Evolutionary conservation across 1,139 yeast genomes (phyloP).

Genomic region (Blastobotrys apis): DNA sequence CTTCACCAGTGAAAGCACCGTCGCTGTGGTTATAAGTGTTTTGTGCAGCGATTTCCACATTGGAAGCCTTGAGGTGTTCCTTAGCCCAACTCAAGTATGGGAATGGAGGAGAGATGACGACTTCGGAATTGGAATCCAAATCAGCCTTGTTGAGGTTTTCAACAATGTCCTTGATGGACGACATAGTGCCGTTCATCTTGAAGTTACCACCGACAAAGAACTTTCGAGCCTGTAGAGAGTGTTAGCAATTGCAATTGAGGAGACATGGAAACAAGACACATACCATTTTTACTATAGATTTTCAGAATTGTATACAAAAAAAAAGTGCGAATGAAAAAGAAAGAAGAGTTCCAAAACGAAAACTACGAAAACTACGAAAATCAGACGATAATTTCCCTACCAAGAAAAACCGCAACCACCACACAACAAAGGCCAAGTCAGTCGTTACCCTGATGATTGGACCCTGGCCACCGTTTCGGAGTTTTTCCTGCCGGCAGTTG

Average conservation of each 20-base stretch:
- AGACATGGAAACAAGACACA: not conserved
- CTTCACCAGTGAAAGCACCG: constrained; percentile 99
- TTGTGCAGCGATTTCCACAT: constrained; percentile 83
- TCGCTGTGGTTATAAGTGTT: constrained; percentile 80
- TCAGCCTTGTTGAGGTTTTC: constrained; percentile 75
- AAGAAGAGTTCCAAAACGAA: not conserved
- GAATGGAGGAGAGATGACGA: constrained; percentile 94
- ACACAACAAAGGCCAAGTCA: no score
- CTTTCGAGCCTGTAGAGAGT: constrained; percentile 62
- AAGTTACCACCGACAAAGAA: constrained; percentile 96
- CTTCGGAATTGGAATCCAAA: constrained; percentile 73
- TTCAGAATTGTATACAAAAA: constrained; percentile 1
- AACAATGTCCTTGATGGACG: constrained; percentile 76
- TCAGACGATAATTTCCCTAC: constrained; percentile 14
- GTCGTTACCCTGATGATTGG: no score
- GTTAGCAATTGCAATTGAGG: not conserved
- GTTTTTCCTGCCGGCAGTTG: no score
- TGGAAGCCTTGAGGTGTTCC: constrained; percentile 60
- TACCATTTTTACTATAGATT: constrained; percentile 14
- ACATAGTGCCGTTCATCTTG: constrained; percentile 95
- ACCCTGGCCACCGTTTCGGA: no score
- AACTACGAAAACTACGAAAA: not conserved
- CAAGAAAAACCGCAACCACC: no score
- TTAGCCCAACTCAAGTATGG: constrained; percentile 81
- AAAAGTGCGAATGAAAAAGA: no score